Base-by-base conservation (phyloP, 768 basidiomycete genomes). In the Lactarius evosmus region DNA sequence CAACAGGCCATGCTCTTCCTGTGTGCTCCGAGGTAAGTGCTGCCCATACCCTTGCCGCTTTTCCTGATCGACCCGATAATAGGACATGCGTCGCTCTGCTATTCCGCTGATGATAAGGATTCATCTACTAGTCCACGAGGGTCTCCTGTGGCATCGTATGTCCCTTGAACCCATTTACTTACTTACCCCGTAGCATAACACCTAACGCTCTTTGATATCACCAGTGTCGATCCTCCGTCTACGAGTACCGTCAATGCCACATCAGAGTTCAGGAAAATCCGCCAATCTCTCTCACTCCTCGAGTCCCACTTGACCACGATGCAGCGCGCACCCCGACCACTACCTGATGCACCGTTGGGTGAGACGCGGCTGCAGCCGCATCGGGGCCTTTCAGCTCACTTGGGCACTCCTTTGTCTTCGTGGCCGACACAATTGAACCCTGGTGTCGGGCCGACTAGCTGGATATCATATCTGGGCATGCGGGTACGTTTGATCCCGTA, bases 1-100 rank as follows among this genome's bases (percentile, higher is more conserved):
- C 19, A 68, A 68, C 12, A 55, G 66, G 30, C 67, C 67, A 11
- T 68, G 67, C 54, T 68, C 67, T 9, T 68, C 67, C 19, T 68
- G 67, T 33, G 50, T 68, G 19, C 66, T 68, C n/a, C 51, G 67
- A 56, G 67, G 67, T 40, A 22, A 56, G 58, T 54, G 14, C 29
- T 50, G 7, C 3, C 17, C 9, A 17, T 9, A 29, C 22, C 2
- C 38, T 46, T 27, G n/a, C 7, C 4, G 27, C 57, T 1, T 46
- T 25, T 29, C 16, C 30, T 36, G 44, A 46, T 58, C 54, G 55
- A 60, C 33, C 4, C 30, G 58, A 55, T 52, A 4, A 52, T 30
- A 68, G 67, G 67, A 4, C 67, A 68, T 51, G 66, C 66, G n/a
- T 62, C 65, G 2, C 55, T 66, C 17, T 68, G 67, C 19, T 67